phyloP scores from a whole-genome alignment of 176 grass and related monocot species.

The Dactylis glomerata region DNA sequence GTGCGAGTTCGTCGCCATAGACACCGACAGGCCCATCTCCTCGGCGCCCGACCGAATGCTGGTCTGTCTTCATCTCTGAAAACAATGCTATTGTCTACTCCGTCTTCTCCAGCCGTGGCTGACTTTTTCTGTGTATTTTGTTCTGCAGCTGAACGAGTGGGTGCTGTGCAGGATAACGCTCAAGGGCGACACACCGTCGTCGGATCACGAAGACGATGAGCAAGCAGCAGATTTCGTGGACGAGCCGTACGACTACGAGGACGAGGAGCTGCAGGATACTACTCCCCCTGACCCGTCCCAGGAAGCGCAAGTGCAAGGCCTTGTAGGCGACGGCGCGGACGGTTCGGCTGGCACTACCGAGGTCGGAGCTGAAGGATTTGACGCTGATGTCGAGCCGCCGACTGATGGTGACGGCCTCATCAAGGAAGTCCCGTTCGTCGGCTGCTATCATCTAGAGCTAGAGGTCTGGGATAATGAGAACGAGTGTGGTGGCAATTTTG shows the following conservation, averaged over 20 bases:
- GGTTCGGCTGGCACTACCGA: background rate
- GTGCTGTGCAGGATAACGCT: background rate
- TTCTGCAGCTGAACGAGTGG: background rate
- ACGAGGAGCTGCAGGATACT: no score
- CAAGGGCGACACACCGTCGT: no score
- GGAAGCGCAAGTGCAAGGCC: background rate
- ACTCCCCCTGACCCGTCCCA: no score
- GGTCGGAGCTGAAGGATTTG: background rate
- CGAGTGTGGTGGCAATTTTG: background rate
- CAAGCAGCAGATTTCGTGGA: no score
- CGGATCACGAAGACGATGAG: no score
- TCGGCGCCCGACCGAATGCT: background rate
- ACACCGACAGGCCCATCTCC: background rate
- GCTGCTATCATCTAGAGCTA: background rate
- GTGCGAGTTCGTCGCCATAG: background rate
- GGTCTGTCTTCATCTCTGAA: background rate
- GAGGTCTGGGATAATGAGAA: background rate
- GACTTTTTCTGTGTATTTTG: background rate
- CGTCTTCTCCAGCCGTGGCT: no score
- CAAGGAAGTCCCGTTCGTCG: background rate
- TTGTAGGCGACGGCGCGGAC: background rate
- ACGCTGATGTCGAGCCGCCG: background rate
- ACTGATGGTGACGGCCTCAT: background rate
- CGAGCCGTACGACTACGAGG: no score
- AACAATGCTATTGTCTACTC: no score